A percentile compares a stretch with the other conserved stretches of the same genome.
These are phyloP conservation scores for Pichia exigua DNA, from an alignment of 805 yeast species.

Conservation along the genomic window DNA sequence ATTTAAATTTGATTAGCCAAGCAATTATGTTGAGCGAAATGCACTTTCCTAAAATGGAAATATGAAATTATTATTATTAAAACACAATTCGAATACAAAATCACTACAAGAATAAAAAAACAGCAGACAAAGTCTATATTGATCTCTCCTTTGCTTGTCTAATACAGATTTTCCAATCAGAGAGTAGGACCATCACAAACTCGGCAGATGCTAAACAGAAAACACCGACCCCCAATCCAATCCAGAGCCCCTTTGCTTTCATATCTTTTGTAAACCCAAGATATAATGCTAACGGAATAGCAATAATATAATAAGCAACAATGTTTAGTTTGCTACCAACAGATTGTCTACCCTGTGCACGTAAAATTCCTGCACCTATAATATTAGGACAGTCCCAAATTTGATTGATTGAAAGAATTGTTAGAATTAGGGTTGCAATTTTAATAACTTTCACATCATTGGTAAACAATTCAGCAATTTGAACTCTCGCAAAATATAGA, in stretches of 20 bases:
- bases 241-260: conserved; percentile 62
- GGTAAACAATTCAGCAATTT: conserved; percentile 56
- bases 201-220: conserved; percentile 46
- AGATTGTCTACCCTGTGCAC: conserved; percentile 72
- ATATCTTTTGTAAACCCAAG: conserved; percentile 43
- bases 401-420: conserved; percentile 58
- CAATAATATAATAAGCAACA: conserved; percentile 61
- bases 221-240: conserved; percentile 63
- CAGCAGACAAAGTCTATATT: not conserved
- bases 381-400: conserved; percentile 66
- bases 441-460: conserved; percentile 49
- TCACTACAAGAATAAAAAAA: too few species aligned
- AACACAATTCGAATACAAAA: too few species aligned
- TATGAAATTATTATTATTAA: not conserved
- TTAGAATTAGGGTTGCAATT: conserved; percentile 47
- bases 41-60: not conserved
- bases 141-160: conserved; percentile 20
- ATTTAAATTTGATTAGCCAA: not conserved
- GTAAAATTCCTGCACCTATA: conserved; percentile 61
- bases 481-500: conserved; percentile 37
- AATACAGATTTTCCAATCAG: conserved; percentile 48
- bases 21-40: not conserved
- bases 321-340: conserved; percentile 66
- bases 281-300: conserved; percentile 56
- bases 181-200: conserved; percentile 35